phyloP scores from a whole-genome alignment of 2,329 filamentous ascomycete genomes.

The Trichoderma asperellum region DNA sequence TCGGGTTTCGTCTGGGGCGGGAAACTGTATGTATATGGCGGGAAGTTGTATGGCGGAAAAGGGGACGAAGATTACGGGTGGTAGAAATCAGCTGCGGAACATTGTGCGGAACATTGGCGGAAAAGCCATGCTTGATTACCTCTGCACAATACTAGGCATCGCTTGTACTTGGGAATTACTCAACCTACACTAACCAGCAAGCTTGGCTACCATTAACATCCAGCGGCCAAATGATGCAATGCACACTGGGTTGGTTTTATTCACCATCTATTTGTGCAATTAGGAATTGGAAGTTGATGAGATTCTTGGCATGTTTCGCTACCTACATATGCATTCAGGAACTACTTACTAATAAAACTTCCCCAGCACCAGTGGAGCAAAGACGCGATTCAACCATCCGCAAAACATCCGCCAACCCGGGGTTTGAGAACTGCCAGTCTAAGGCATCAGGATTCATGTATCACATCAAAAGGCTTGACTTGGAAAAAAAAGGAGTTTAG shows the following conservation, averaged over 20 bases:
- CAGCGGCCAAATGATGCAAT: background rate
- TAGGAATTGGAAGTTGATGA: background rate
- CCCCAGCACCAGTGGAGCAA: background rate
- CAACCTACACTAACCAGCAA: background rate
- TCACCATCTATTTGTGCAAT: background rate
- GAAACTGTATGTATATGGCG: background rate
- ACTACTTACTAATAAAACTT: background rate
- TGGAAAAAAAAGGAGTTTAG: background rate
- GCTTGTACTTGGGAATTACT: background rate
- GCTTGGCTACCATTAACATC: background rate
- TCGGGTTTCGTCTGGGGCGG: background rate
- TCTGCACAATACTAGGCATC: background rate
- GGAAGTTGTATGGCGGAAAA: background rate
- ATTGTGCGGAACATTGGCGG: background rate
- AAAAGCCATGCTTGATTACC: background rate
- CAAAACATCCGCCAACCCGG: conserved; percentile 1
- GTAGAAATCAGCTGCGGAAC: background rate
- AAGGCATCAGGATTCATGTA: background rate
- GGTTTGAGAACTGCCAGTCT: no score
- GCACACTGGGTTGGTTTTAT: background rate
- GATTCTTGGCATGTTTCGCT: background rate
- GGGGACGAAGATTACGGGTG: background rate
- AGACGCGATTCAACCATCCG: background rate
- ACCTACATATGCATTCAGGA: background rate
- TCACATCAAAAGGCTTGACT: background rate